Evolutionary conservation across 805 yeast genomes (phyloP).

Genomic region (Cyberlindnera mrakii): DNA sequence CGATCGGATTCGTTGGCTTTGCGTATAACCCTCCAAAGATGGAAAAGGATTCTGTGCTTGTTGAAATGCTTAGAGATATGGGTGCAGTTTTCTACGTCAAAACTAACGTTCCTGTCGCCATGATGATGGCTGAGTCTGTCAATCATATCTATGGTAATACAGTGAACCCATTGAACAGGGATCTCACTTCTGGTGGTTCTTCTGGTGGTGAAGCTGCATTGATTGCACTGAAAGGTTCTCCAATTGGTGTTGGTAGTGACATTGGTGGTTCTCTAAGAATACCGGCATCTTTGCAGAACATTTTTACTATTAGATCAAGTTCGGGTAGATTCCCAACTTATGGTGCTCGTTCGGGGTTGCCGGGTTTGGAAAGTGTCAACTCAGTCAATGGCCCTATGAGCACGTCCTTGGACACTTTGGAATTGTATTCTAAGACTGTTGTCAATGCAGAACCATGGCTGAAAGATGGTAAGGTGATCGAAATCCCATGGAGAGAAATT

Average conservation of each 20-base stretch:
- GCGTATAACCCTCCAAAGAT: conserved; percentile 29
- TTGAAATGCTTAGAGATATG: conserved; percentile 30
- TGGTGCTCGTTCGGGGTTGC: conserved; percentile 19
- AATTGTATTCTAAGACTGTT: conserved; percentile 26
- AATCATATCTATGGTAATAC: conserved; percentile 42
- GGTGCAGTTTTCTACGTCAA: conserved; percentile 54
- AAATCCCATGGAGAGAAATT: conserved; percentile 36
- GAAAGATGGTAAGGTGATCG: conserved; percentile 34
- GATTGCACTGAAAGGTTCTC: conserved; percentile 38
- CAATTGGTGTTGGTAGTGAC: conserved; percentile 50
- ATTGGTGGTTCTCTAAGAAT: conserved; percentile 47
- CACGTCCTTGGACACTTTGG: conserved; percentile 31
- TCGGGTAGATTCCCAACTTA: conserved; percentile 36
- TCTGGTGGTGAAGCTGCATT: conserved; percentile 52
- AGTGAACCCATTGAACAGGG: conserved; percentile 37
- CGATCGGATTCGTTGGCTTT: conserved; percentile 44
- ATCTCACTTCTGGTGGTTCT: conserved; percentile 44
- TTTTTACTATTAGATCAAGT: conserved; percentile 40
- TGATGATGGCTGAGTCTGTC: conserved; percentile 43
- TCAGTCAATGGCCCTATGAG: conserved; percentile 46
- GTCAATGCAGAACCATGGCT: conserved; percentile 35
- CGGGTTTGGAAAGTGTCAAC: conserved; percentile 28
- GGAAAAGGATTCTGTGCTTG: conserved; percentile 34
- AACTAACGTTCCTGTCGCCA: conserved; percentile 47
- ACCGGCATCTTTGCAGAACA: conserved; percentile 38